Conservation (phyloP, 2,329 filamentous ascomycete species). For the Ophiocordyceps camponoti-leonardi region DNA sequence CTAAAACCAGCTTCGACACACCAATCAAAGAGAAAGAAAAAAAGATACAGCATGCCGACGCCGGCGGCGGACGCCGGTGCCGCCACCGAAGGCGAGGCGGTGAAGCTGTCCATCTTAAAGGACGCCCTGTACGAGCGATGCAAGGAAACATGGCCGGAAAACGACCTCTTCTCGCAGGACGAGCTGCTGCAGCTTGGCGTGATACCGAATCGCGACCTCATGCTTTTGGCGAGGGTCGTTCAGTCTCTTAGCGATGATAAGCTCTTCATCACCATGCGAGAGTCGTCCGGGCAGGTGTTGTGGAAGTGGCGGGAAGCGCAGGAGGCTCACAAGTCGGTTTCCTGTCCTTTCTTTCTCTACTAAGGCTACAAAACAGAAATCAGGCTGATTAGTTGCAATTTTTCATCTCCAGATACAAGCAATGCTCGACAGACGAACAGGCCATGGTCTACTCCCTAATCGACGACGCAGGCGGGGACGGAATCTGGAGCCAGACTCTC, state of each 20-base stretch:
- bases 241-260: conserved; percentile 42
- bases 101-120: conserved; percentile 34
- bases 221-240: conserved; percentile 35
- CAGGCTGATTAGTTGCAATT: no score
- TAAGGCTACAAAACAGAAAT: no score
- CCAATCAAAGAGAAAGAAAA: not conserved
- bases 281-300: conserved; percentile 20
- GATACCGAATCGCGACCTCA: conserved; percentile 37
- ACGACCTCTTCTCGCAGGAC: conserved; percentile 37
- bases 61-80: conserved; percentile 3
- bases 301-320: conserved; percentile 42
- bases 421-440: conserved; percentile 52
- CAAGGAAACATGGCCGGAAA: conserved; percentile 27
- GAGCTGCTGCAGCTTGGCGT: conserved; percentile 39
- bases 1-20: not conserved
- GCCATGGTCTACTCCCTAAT: conserved; percentile 77
- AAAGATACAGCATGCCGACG: not conserved
- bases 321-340: conserved; percentile 42
- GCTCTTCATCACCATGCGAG: conserved; percentile 31
- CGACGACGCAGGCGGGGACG: conserved; percentile 67
- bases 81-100: conserved; percentile 14
- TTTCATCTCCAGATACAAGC: conserved; percentile 31
- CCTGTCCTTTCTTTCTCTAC: not conserved
- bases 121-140: conserved; percentile 39
- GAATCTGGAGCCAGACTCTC: conserved; percentile 82